Evolutionary conservation across 2,329 filamentous ascomycete species (phyloP), one percentile per base, ranked within the genome.

Genomic region (Chaetomium olivaceum): DNA sequence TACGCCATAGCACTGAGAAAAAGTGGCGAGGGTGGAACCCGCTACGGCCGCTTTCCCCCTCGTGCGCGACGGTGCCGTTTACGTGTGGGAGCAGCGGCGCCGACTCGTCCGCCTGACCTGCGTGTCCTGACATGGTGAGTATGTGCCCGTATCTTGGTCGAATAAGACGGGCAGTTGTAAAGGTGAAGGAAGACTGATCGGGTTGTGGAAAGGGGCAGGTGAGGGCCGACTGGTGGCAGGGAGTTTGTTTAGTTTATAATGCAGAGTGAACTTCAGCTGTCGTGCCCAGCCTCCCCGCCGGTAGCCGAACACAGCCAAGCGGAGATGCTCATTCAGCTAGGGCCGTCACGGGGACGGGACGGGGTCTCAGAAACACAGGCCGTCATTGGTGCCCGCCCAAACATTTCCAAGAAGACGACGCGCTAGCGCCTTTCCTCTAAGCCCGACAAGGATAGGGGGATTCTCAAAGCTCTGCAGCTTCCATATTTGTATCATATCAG

Each of bases 1-100:
- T 91, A 61, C 77, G 80, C 77, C 85, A 88, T 74, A 83, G 83
- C 56, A 92, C 87, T 67, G 77, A 79, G 46, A 91, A 71, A 73
- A 92, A 91, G 62, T 87, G 82, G 55, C 83, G 62, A 0, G 87
- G 87, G 70, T 91, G 82, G 66, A 92, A 76, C 52, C 90, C 89
- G 7, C 75, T 79, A 50, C 90, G 83, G 36, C 89, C 89, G 74
- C 88, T 91, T 77, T 92, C 89, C 65, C 89, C 89, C 14, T 74
- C 75, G 50, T 62, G 56, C 6, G 56, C 46, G 46, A 51, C 36
- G 9, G 27, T 29, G 27, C 58, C 31, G 58, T 12, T n/a, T 7
- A n/a, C 2, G 19, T 21, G 58, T 14, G 59, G 59, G 23, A 61
- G 59, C 2, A 61, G 59, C 4, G 59, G 59, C 19, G 59, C 21